Percentiles rank a stretch among this genome's conserved stretches.
These are phyloP conservation scores for Helianthus tuberosus DNA, from an alignment of 129 eudicot genomes.

Conservation along the genomic window DNA sequence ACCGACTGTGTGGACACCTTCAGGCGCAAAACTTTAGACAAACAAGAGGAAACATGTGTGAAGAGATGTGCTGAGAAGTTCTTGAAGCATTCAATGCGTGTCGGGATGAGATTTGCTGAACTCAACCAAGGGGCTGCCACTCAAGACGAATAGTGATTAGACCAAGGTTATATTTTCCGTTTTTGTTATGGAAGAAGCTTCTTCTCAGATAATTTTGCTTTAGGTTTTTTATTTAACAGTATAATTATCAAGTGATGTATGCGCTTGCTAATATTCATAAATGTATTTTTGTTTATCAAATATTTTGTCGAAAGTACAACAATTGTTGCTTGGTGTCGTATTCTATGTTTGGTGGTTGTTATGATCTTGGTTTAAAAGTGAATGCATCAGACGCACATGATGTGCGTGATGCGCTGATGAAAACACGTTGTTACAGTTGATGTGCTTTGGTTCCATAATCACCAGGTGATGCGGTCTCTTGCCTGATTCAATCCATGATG, in stretches of 20 bases:
- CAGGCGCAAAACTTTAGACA: conserved; percentile 66
- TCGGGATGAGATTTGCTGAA: conserved; percentile 79
- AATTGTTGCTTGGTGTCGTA: too few relatives aligned
- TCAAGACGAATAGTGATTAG: conserved; percentile 29
- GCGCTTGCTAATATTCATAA: background rate
- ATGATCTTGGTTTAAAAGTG: too few relatives aligned
- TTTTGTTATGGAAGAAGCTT: background rate
- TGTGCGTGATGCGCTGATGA: too few relatives aligned
- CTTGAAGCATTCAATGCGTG: conserved; percentile 83
- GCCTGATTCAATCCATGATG: too few relatives aligned
- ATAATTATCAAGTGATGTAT: background rate
- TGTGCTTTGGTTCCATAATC: too few relatives aligned
- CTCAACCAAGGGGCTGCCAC: conserved; percentile 80
- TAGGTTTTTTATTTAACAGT: background rate
- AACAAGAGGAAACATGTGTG: conserved; percentile 81
- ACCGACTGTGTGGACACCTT: conserved; percentile 78
- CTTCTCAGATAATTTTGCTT: background rate
- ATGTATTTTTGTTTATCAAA: too few relatives aligned
- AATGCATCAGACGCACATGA: too few relatives aligned
- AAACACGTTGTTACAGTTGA: too few relatives aligned
- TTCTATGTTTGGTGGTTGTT: too few relatives aligned
- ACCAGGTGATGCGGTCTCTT: too few relatives aligned
- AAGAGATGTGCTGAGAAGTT: conserved; percentile 85
- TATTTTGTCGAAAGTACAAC: too few relatives aligned
- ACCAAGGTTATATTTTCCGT: background rate